phyloP scores from a whole-genome alignment of 2,329 filamentous ascomycete genomes.

The Aaosphaeria pasadenensis region DNA sequence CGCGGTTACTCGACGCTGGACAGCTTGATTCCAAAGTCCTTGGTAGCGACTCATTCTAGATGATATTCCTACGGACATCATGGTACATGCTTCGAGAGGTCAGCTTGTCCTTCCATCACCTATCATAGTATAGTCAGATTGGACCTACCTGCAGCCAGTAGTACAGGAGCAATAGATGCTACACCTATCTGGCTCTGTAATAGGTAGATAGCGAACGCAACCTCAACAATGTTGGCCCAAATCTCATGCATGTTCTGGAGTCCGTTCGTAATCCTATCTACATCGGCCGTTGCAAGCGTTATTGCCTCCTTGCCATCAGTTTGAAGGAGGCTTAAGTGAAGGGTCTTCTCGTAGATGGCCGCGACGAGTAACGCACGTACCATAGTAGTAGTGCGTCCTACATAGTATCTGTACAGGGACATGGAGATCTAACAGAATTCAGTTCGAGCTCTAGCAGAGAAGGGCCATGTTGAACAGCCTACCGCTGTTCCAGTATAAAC shows the following conservation, averaged over 20 bases:
- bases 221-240: slow-evolving; percentile 16
- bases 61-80: neutral
- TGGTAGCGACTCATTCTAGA: slow-evolving; percentile 17
- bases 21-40: slow-evolving; percentile 23
- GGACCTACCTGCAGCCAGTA: slow-evolving; percentile 7
- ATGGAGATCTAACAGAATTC: slow-evolving; percentile 23
- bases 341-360: slow-evolving; percentile 19
- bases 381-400: slow-evolving; percentile 13
- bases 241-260: slow-evolving; percentile 18
- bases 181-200: slow-evolving; percentile 21
- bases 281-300: slow-evolving; percentile 17
- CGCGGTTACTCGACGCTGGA: slow-evolving; percentile 3
- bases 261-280: slow-evolving; percentile 22
- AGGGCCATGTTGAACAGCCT: slow-evolving; percentile 21
- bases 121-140: slow-evolving; percentile 7
- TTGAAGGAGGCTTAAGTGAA: neutral
- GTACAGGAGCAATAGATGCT: slow-evolving; percentile 20
- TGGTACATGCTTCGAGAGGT: slow-evolving; percentile 4
- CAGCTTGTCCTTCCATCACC: slow-evolving; percentile 12
- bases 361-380: slow-evolving; percentile 14
- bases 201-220: slow-evolving; percentile 18
- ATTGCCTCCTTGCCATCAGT: neutral
- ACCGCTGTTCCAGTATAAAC: slow-evolving; percentile 17
- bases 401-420: slow-evolving; percentile 20
- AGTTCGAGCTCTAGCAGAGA: slow-evolving; percentile 16